phyloP scores from a whole-genome alignment of 805 yeast species.

The Teunomyces aglyptinius region DNA sequence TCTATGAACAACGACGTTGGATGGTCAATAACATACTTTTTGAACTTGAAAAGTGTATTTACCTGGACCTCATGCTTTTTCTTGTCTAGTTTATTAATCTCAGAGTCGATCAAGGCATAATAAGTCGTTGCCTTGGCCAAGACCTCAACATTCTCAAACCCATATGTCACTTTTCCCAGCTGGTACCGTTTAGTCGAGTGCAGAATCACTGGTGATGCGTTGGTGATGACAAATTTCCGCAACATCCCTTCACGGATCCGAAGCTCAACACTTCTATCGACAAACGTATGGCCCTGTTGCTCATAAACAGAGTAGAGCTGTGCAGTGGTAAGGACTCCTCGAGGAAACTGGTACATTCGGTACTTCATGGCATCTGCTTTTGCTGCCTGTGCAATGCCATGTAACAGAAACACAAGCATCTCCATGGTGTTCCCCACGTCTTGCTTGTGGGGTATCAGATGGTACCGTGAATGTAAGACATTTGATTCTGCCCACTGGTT shows the following conservation, averaged over 20 bases:
- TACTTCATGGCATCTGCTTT: constrained; percentile 39
- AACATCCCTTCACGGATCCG: constrained; percentile 36
- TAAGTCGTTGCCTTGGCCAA: constrained; percentile 27
- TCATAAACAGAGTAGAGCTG: constrained; percentile 51
- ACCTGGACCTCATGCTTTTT: constrained; percentile 11
- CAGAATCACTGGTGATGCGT: constrained; percentile 46
- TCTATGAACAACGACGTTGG: constrained; percentile 30
- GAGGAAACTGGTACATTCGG: constrained; percentile 34
- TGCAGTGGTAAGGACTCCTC: constrained; percentile 38
- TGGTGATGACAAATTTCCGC: constrained; percentile 40
- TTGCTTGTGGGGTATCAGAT: constrained; percentile 12
- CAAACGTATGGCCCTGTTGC: constrained; percentile 45
- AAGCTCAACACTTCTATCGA: constrained; percentile 45
- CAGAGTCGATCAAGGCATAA: constrained; percentile 15
- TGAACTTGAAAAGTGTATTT: constrained; percentile 21
- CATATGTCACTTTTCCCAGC: constrained; percentile 39
- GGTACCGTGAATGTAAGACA: constrained; percentile 23
- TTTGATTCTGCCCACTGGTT: constrained; percentile 42
- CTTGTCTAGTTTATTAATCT: constrained; percentile 7
- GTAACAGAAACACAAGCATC: constrained; percentile 32
- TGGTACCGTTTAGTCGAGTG: constrained; percentile 30
- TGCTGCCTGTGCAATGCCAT: constrained; percentile 30
- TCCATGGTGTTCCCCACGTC: constrained; percentile 13
- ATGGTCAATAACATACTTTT: constrained; percentile 17
- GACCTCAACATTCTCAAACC: constrained; percentile 43